Conservation (phyloP, 2,329 filamentous ascomycete species). For the Lachnellula hyalina region DNA sequence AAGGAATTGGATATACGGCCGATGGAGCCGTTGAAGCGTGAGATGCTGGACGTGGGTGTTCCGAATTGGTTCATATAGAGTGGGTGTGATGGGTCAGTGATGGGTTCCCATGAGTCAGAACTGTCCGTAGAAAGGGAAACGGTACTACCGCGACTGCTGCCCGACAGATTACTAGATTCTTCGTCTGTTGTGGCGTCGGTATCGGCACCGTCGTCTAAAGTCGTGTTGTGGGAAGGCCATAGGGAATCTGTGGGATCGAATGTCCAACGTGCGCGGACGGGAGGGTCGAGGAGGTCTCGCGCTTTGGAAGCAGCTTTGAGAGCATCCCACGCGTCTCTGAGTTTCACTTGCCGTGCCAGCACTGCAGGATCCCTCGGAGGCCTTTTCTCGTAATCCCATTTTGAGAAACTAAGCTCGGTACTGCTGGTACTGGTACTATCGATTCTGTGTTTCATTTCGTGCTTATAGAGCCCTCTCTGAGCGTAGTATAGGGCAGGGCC, state of each 20-base stretch:
- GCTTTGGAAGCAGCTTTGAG: not conserved
- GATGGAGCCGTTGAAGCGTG: too few relatives aligned
- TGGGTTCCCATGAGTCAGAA: too few relatives aligned
- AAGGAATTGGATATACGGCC: too few relatives aligned
- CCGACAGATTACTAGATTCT: too few relatives aligned
- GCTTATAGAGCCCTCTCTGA: not conserved
- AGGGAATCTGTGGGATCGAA: not conserved
- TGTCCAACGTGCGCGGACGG: not conserved
- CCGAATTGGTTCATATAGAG: too few relatives aligned
- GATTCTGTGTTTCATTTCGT: not conserved
- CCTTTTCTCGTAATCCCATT: not conserved
- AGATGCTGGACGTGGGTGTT: too few relatives aligned
- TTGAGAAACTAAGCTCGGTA: not conserved
- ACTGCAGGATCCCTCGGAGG: not conserved
- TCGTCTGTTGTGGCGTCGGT: not conserved
- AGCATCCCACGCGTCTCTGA: not conserved
- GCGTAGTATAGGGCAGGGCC: not conserved
- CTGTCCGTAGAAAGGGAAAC: too few relatives aligned
- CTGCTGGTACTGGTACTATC: not conserved
- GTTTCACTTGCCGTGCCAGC: not conserved
- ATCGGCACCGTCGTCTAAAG: not conserved
- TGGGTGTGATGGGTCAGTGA: too few relatives aligned
- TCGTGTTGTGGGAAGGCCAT: not conserved
- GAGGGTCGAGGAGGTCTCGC: not conserved
- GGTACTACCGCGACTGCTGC: too few relatives aligned